Conservation (phyloP, 768 basidiomycete species). For the Lentinus tigrinus region DNA sequence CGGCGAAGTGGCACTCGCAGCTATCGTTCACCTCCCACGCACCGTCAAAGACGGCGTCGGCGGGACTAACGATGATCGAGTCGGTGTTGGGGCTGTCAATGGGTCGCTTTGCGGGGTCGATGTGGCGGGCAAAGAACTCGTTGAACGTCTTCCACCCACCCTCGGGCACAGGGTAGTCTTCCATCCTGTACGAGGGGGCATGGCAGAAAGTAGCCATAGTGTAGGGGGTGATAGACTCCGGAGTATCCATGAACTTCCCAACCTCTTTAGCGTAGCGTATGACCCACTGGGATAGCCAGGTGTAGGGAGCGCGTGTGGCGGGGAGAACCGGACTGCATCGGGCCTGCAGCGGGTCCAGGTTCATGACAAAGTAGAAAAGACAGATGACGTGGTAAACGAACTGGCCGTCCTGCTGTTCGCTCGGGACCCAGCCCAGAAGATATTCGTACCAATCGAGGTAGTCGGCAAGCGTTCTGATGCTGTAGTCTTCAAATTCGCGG, state of each 20-base stretch:
- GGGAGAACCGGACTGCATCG: conserved; percentile 15
- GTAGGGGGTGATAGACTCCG: conserved; percentile 12
- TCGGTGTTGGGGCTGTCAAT: neutral
- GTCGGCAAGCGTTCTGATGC: conserved; percentile 14
- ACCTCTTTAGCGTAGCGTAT: conserved; percentile 19
- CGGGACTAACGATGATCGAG: conserved; percentile 15
- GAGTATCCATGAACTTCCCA: conserved; percentile 17
- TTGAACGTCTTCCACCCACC: conserved; percentile 22
- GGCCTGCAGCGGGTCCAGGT: conserved; percentile 4
- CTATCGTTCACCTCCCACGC: conserved; percentile 13
- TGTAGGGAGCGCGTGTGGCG: conserved; percentile 1
- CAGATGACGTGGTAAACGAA: conserved; percentile 16
- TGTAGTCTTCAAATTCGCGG: conserved; percentile 11
- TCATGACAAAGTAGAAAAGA: conserved; percentile 22
- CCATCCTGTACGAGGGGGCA: conserved; percentile 13
- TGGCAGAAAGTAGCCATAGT: conserved; percentile 12
- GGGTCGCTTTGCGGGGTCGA: conserved; percentile 11
- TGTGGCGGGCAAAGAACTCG: conserved; percentile 21
- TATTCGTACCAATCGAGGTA: conserved; percentile 15
- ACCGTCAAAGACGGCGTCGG: conserved; percentile 16
- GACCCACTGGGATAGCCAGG: conserved; percentile 19
- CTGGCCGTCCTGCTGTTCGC: conserved; percentile 6
- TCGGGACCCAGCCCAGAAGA: conserved; percentile 17
- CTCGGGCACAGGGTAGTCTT: conserved; percentile 10
- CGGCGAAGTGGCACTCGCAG: conserved; percentile 5